These are phyloP conservation scores for Pythium dissimile DNA, from an alignment of 352 stramenopile species.

Conservation along the genomic window DNA sequence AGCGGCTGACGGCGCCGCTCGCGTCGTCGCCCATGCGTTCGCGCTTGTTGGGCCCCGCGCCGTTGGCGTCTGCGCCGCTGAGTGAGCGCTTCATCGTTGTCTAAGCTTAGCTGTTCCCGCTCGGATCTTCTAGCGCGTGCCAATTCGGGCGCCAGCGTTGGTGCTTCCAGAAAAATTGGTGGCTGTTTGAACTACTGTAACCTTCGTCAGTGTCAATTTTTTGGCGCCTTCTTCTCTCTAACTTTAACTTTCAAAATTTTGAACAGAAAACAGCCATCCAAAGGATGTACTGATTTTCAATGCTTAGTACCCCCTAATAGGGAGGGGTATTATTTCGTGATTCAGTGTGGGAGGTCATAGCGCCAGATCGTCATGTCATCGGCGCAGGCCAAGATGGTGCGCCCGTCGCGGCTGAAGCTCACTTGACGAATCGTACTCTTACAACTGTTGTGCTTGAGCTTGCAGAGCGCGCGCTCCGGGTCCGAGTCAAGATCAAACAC, in stretches of 20 bases:
- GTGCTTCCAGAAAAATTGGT: not conserved
- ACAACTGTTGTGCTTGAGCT: conserved; percentile 67
- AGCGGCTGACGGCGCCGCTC: conserved; percentile 15
- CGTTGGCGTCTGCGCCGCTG: conserved; percentile 4
- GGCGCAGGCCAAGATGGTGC: conserved; percentile 69
- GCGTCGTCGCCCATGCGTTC: conserved; percentile 19
- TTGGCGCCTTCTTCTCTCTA: conserved; percentile 20
- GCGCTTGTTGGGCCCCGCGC: conserved; percentile 8
- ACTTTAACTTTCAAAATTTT: conserved; percentile 27
- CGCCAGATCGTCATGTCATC: conserved; percentile 75
- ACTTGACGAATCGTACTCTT: conserved; percentile 80
- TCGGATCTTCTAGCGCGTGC: not conserved
- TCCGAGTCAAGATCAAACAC: conserved; percentile 79
- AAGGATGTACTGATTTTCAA: conserved; percentile 5
- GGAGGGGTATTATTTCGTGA: not conserved
- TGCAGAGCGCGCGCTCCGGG: conserved; percentile 60
- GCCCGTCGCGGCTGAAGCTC: conserved; percentile 70
- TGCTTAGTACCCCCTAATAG: not conserved
- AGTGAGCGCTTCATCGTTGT: conserved; percentile 15
- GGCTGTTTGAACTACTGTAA: not conserved
- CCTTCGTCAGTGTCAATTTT: too few species aligned
- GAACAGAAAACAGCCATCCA: conserved; percentile 20
- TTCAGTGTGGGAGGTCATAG: conserved; percentile 51
- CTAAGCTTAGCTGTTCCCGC: conserved; percentile 2
- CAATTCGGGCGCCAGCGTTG: not conserved